A percentile compares a stretch with the other conserved stretches of the same genome.
Evolutionary conservation across 2,329 filamentous ascomycete genomes (phyloP).

Genomic region (Diaporthe velutina): DNA sequence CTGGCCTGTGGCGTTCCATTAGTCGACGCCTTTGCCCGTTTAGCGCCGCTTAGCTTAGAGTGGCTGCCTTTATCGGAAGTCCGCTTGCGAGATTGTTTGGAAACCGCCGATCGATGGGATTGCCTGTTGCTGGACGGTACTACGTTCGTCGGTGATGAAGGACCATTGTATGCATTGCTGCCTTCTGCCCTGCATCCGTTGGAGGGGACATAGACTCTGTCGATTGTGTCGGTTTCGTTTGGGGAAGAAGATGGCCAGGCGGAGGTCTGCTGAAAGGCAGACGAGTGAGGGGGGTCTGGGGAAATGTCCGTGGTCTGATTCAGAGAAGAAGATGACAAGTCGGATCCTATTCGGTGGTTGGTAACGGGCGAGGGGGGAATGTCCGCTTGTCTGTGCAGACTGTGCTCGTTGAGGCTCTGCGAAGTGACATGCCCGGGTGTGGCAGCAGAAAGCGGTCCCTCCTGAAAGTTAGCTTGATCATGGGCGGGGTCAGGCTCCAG

Average conservation of each 20-base stretch:
- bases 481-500: not conserved
- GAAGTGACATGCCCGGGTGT: not conserved
- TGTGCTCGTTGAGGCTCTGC: slow-evolving; percentile 15
- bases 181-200: not conserved
- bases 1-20: not conserved
- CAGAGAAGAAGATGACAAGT: not conserved
- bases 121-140: not conserved
- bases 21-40: not conserved
- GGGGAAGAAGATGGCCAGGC: not conserved
- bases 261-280: too few species aligned
- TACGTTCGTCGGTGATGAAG: not conserved
- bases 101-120: not conserved
- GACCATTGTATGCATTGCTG: not conserved
- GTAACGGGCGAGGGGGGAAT: not conserved
- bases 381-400: not conserved
- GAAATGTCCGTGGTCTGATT: not conserved
- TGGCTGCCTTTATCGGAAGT: not conserved
- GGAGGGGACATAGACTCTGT: not conserved
- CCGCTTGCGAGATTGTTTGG: not conserved
- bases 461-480: not conserved
- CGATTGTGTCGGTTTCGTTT: not conserved
- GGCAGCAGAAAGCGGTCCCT: not conserved
- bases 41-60: not conserved
- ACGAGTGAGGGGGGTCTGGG: not conserved
- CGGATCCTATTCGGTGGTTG: not conserved